Conservation (phyloP, 805 yeast species). For the Ogataea naganishii region DNA sequence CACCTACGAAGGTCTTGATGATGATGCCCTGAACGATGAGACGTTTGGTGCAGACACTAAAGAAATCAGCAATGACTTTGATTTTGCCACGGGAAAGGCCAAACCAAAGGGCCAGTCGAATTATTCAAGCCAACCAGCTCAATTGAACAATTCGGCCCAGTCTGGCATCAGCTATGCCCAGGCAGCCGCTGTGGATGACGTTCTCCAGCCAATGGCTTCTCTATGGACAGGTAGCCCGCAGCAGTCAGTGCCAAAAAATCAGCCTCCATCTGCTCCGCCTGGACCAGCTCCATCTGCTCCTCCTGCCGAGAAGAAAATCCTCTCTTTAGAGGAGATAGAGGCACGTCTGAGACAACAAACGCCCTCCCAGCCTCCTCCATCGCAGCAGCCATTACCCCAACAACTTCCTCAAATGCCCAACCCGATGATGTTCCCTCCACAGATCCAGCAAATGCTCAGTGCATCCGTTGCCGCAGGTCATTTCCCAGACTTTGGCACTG, state of each 20-base stretch:
- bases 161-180: conserved; percentile 32
- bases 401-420: conserved; percentile 12
- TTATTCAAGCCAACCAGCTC: conserved; percentile 7
- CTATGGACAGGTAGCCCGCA: conserved; percentile 46
- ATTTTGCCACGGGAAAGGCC: conserved; percentile 38
- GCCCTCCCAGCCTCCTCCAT: conserved; percentile 16
- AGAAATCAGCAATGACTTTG: conserved; percentile 48
- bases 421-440: conserved; percentile 21
- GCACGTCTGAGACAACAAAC: conserved; percentile 55
- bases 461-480: conserved; percentile 25
- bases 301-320: conserved; percentile 31
- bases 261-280: conserved; percentile 14
- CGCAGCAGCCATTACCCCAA: conserved; percentile 13
- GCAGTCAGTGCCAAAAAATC: conserved; percentile 1
- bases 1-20: conserved; percentile 74
- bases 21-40: conserved; percentile 74
- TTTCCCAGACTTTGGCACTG: conserved; percentile 21
- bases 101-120: conserved; percentile 5
- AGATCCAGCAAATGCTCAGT: conserved; percentile 20
- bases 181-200: conserved; percentile 32
- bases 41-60: conserved; percentile 58
- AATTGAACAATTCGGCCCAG: conserved; percentile 14
- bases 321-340: conserved; percentile 80
- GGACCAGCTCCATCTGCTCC: conserved; percentile 8
- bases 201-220: conserved; percentile 62